Conservation (phyloP, 2,329 filamentous ascomycete species). For the Gliomastix tumulicola region DNA sequence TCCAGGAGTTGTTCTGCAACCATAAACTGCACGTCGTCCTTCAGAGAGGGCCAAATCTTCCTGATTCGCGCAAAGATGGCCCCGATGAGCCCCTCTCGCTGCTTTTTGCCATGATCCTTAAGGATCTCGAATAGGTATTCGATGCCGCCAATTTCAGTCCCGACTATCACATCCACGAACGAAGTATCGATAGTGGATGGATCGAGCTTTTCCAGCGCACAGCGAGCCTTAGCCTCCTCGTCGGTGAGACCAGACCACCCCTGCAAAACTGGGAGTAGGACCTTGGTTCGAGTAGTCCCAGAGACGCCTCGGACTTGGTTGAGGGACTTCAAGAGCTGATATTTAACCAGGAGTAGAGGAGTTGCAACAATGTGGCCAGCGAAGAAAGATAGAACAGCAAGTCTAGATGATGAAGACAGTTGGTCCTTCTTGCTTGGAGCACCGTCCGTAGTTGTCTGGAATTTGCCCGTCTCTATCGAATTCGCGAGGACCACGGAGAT, state of each 20-base stretch:
- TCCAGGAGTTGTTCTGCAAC: slow-evolving; percentile 58
- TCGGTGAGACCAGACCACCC: slow-evolving; percentile 57
- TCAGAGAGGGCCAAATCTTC: slow-evolving; percentile 67
- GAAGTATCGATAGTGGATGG: slow-evolving; percentile 30
- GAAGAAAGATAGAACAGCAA: slow-evolving; percentile 63
- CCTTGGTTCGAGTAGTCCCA: slow-evolving; percentile 60
- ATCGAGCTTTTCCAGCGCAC: slow-evolving; percentile 31
- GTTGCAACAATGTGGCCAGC: slow-evolving; percentile 65
- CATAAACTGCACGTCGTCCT: slow-evolving; percentile 51
- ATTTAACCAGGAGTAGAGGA: slow-evolving; percentile 62
- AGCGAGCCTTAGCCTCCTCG: slow-evolving; percentile 38
- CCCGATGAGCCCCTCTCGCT: slow-evolving; percentile 46
- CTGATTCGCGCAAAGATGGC: slow-evolving; percentile 64
- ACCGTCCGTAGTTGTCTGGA: slow-evolving; percentile 19
- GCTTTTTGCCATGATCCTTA: slow-evolving; percentile 27
- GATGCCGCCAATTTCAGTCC: slow-evolving; percentile 45
- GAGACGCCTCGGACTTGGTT: slow-evolving; percentile 67
- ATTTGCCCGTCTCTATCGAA: slow-evolving; percentile 31
- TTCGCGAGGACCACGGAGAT: slow-evolving; percentile 54
- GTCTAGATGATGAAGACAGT: slow-evolving; percentile 53
- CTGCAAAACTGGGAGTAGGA: slow-evolving; percentile 68
- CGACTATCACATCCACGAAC: slow-evolving; percentile 44
- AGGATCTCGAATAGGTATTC: slow-evolving; percentile 43
- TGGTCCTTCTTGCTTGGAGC: slow-evolving; percentile 36
- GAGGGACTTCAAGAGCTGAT: slow-evolving; percentile 63